Evolutionary conservation across 2,329 filamentous ascomycete genomes (phyloP), one percentile per base, ranked within the genome.

Genomic region (Fusarium sp.): DNA sequence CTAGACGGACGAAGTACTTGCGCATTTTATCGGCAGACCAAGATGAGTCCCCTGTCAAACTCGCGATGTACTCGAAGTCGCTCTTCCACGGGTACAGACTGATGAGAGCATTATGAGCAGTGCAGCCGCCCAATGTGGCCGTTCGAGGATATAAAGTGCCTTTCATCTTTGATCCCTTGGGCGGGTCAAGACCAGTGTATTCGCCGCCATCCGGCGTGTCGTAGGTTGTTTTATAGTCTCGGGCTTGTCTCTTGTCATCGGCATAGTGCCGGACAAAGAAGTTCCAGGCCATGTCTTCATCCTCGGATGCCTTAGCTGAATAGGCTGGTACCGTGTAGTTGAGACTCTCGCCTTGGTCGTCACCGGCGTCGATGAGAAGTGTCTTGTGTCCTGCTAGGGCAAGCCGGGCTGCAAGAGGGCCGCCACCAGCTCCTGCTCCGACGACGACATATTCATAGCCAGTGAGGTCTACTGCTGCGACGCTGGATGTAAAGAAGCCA

Each of bases 211-310:
- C 76, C 0, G 83, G 79, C 1, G 84, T 85, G 10, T 82, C 73
- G 72, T 88, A 90, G 3, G 84, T 84, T 45, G 86, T 85, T 79
- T 90, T 90, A 68, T 79, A 84, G 73, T 90, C 87, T 51, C 80
- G 79, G 20, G 83, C 80, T 65, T 88, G 84, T 37, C 84, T 81
- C 22, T 77, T 75, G 43, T 86, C 77, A 62, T 89, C 82, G 10
- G 81, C 79, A 71, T 89, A 90, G 75, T 90, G 88, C 46, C 83
- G 82, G n/a, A 89, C 86, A 65, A 85, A 90, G 77, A 86, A 90
- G 74, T 89, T 85, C 88, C 88, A 90, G 47, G 82, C 78, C 67
- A 88, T 81, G n/a, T 82, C 80, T 26, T 80, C 79, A 62, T 89
- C 84, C 70, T 89, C 85, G 11, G 85, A 87, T 3, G 84, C 82